Evolutionary conservation across 1,139 yeast species (phyloP), one percentile per base, ranked within the genome.

Genomic region (Zygosaccharomyces pseudobailii): DNA sequence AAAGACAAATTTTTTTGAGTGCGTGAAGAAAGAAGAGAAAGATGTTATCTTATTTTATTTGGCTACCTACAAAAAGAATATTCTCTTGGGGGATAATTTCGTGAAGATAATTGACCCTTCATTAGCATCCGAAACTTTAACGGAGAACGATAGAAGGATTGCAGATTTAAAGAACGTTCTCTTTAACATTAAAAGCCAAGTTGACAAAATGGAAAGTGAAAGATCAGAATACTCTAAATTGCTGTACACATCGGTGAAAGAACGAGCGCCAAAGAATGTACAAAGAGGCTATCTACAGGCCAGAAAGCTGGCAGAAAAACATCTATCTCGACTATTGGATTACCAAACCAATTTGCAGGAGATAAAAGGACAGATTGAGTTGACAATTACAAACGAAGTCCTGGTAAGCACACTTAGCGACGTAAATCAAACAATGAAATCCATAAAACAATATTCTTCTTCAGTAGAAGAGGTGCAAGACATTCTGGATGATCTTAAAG

Each of bases 301-400:
- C 3, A 63, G 66, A 50, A 63, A 65, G 43, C 40, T 63, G 7
- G 61, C 70, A 3, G 63, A 61, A 20, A 62, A 60, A 20, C 68
- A 76, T 0, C 60, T 73, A 30, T 57, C 59, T 2, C 66, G 63
- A 21, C 66, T 73, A 4, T 51, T 66, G 1, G 52, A 52, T 3
- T 62, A 74, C 3, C 62, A 67, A n/a, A 62, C 60, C 33, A 76
- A 76, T 44, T 58, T 80, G 23, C 61, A 59, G 17, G 58, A 66
- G 2, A 64, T 79, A 0, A 56, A 76, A 31, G 56, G 61, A 36
- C 76, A 76, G 52, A 71, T 80, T 37, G 73, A 78, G 54, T 75
- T 76, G 47, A 74, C 82, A 1, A 66, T 70, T 10, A 66, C 74
- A 3, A 79, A 78, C 53, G 59, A 67, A 4, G 61, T 68, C 17